Evolutionary conservation across 2,329 filamentous ascomycete species (phyloP).

Genomic region (Aspergillus persii): DNA sequence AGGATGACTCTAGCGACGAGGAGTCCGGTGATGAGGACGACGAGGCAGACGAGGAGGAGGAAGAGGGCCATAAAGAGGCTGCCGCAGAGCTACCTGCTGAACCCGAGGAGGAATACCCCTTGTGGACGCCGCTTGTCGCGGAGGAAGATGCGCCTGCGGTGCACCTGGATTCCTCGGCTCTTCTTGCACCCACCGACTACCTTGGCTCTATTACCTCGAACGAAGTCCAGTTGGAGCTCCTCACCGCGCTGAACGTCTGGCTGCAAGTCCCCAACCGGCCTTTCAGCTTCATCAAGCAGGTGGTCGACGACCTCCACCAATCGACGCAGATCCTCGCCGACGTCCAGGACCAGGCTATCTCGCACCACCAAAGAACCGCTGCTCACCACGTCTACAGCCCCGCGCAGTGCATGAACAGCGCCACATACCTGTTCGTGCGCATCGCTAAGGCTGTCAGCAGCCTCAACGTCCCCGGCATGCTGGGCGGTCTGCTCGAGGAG

Average conservation of each 20-base stretch:
- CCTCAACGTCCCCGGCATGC: slow-evolving; percentile 14
- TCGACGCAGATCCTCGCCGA: slow-evolving; percentile 38
- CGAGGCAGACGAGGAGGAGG: slow-evolving; percentile 1
- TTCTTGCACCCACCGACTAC: slow-evolving; percentile 22
- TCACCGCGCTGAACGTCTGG: slow-evolving; percentile 32
- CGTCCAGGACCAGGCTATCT: slow-evolving; percentile 36
- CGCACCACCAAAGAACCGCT: slow-evolving; percentile 36
- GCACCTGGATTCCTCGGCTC: slow-evolving; percentile 4
- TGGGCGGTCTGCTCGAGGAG: slow-evolving; percentile 25
- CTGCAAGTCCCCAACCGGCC: slow-evolving; percentile 20
- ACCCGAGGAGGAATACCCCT: neutral
- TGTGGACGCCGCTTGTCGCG: slow-evolving; percentile 4
- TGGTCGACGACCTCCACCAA: slow-evolving; percentile 29
- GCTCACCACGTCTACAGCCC: slow-evolving; percentile 38
- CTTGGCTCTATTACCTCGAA: slow-evolving; percentile 27
- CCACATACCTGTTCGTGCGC: slow-evolving; percentile 30
- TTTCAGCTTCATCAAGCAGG: slow-evolving; percentile 21
- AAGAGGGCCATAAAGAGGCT: slow-evolving; percentile 1
- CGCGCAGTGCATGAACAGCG: slow-evolving; percentile 39
- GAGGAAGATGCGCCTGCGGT: slow-evolving; percentile 3
- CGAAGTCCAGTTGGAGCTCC: slow-evolving; percentile 20
- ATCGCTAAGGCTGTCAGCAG: slow-evolving; percentile 19
- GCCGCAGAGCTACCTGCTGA: neutral
- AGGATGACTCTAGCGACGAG: neutral
- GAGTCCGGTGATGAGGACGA: neutral